phyloP scores from a whole-genome alignment of 1,139 yeast genomes.

The Meyerozyma athensensis region DNA sequence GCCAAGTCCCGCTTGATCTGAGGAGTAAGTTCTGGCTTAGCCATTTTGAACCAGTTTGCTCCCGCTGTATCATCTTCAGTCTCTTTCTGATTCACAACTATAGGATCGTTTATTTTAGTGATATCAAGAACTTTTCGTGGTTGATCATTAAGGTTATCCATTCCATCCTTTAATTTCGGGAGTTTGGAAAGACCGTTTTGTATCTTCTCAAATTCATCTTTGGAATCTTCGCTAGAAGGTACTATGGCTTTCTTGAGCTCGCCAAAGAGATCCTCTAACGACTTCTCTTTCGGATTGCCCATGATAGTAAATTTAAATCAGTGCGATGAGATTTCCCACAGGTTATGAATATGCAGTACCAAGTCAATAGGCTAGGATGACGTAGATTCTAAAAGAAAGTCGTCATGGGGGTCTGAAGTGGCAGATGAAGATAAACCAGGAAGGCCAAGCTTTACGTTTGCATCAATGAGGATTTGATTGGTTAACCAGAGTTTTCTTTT shows the following conservation, averaged over 20 bases:
- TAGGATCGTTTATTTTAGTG: conserved; percentile 50
- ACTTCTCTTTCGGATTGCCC: conserved; percentile 10
- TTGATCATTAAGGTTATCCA: conserved; percentile 8
- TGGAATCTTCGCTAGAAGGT: conserved; percentile 9
- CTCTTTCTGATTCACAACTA: conserved; percentile 17
- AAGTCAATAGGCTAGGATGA: neutral
- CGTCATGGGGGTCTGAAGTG: conserved; percentile 10
- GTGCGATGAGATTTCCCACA: neutral
- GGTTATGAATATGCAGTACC: conserved; percentile 1
- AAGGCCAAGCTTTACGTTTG: conserved; percentile 36
- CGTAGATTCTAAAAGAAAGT: conserved; percentile 2
- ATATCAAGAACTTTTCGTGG: conserved; percentile 15
- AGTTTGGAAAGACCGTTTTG: conserved; percentile 26
- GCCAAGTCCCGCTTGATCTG: conserved; percentile 71
- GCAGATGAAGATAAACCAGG: conserved; percentile 20
- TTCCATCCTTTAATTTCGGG: conserved; percentile 32
- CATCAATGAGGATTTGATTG: conserved; percentile 57
- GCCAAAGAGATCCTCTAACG: conserved; percentile 30
- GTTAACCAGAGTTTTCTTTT: conserved; percentile 48
- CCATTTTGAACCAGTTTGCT: conserved; percentile 77
- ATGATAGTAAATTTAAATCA: neutral
- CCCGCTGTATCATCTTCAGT: conserved; percentile 33
- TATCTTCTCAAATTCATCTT: conserved; percentile 24
- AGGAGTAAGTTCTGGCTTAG: conserved; percentile 73
- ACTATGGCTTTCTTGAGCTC: conserved; percentile 24